These are phyloP conservation scores for Solanum aculeatissimum DNA, from an alignment of 305 asterid genomes.

Conservation along the genomic window DNA sequence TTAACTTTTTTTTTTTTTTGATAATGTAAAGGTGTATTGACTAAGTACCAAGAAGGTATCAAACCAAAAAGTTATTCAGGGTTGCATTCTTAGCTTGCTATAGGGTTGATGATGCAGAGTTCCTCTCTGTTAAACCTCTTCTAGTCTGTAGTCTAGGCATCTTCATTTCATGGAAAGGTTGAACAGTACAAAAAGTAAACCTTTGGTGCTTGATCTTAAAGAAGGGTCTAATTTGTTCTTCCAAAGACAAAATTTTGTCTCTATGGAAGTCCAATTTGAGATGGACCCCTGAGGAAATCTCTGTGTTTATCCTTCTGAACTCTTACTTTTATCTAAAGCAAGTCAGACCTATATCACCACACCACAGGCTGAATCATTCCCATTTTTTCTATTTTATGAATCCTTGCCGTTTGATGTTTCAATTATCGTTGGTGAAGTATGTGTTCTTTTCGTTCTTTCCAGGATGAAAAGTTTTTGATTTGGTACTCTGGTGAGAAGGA, in stretches of 20 bases:
- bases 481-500: conserved; percentile 43
- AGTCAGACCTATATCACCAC: not conserved
- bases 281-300: not conserved
- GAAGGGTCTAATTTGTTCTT: not conserved
- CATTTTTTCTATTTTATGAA: not conserved
- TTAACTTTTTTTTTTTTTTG: no score
- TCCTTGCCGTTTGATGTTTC: not conserved
- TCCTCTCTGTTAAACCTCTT: not conserved
- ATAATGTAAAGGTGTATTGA: no score
- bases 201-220: not conserved
- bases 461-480: conserved; percentile 38
- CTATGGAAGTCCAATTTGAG: not conserved
- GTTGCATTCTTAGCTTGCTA: not conserved
- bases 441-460: not conserved
- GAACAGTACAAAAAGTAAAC: not conserved
- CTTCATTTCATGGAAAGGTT: not conserved
- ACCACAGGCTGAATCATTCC: not conserved
- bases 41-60: no score
- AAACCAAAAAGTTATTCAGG: no score
- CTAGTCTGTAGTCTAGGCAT: not conserved
- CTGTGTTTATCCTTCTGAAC: not conserved
- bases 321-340: not conserved
- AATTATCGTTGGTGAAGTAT: not conserved
- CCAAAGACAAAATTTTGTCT: not conserved
- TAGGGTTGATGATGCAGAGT: not conserved